Conservation (phyloP, 2,329 filamentous ascomycete genomes). For the Cadophora sp. region DNA sequence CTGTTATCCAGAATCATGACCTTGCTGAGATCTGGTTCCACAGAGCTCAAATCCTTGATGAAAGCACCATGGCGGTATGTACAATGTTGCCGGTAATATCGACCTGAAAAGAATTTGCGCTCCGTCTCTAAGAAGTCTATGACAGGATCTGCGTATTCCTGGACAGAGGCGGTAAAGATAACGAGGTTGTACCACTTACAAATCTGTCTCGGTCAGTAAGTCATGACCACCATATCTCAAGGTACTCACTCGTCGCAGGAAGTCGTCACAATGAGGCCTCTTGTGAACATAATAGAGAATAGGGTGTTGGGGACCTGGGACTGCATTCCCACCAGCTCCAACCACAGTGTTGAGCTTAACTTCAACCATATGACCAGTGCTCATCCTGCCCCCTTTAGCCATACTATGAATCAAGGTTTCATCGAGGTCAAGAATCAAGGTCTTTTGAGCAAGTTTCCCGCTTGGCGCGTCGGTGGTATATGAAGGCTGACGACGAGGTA, state of each 20-base stretch:
- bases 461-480: constrained; percentile 67
- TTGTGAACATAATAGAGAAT: constrained; percentile 99
- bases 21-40: constrained; percentile 95
- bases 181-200: constrained; percentile 99
- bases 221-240: not conserved
- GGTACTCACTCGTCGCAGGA: constrained; percentile 75
- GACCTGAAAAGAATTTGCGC: constrained; percentile 91
- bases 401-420: constrained; percentile 98
- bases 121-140: constrained; percentile 99
- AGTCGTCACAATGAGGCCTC: constrained; percentile 95
- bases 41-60: constrained; percentile 95
- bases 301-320: constrained; percentile 85
- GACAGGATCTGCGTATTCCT: constrained; percentile 97
- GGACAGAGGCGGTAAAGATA: constrained; percentile 94
- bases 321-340: constrained; percentile 69
- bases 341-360: constrained; percentile 82
- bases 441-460: constrained; percentile 76
- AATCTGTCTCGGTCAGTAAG: constrained; percentile 58
- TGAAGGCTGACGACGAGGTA: constrained; percentile 88
- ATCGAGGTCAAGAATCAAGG: constrained; percentile 91
- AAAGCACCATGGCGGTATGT: constrained; percentile 95
- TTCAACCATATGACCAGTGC: constrained; percentile 98
- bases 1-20: constrained; percentile 99
- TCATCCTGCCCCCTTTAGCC: constrained; percentile 95
- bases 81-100: constrained; percentile 97